Conservation (phyloP, 495 filamentous ascomycete genomes). For the Talaromyces wortmannii region DNA sequence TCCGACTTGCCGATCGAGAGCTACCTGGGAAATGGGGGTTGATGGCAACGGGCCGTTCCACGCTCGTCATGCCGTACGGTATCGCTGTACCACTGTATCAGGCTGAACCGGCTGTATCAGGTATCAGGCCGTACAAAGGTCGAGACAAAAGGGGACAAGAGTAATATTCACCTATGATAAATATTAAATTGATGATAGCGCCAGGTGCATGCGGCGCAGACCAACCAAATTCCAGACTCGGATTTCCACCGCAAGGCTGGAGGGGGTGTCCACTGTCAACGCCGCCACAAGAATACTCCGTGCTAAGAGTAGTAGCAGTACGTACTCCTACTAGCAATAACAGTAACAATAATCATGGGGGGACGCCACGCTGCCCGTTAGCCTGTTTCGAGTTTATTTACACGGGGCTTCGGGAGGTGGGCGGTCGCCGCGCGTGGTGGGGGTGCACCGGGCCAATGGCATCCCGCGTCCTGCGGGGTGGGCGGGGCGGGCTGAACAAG, state of each 20-base stretch:
- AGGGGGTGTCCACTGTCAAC: not conserved
- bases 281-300: not conserved
- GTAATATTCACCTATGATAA: too few species aligned
- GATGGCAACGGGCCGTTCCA: too few species aligned
- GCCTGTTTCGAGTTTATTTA: constrained; percentile 43
- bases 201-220: not conserved
- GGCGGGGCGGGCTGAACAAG: not conserved
- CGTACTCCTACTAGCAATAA: too few species aligned
- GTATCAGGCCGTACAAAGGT: not conserved
- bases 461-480: not conserved
- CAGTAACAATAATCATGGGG: too few species aligned
- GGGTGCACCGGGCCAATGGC: not conserved
- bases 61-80: too few species aligned
- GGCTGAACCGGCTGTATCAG: too few species aligned
- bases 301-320: too few species aligned
- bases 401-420: constrained; percentile 16
- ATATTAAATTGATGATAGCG: too few species aligned
- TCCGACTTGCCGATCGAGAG: too few species aligned
- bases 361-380: constrained; percentile 22
- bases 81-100: too few species aligned
- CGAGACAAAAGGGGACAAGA: not conserved
- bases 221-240: not conserved
- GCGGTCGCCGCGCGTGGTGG: not conserved
- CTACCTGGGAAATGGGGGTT: too few species aligned
- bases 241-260: not conserved